phyloP scores from a whole-genome alignment of 169 alveolate species.

The Cryptosporidium canis region DNA sequence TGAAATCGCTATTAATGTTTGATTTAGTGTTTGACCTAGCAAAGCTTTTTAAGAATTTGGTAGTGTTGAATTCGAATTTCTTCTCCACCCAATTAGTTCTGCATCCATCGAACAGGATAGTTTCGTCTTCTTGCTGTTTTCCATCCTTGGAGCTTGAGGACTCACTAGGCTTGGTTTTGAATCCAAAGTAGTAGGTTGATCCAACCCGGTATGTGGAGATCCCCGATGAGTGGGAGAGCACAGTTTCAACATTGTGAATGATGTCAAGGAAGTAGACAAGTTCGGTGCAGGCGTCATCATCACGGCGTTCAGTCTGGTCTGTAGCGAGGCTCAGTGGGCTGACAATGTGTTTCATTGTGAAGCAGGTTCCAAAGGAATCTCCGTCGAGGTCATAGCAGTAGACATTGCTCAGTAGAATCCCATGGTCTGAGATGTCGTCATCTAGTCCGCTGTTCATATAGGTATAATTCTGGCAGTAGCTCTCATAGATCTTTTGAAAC shows the following conservation, averaged over 20 bases:
- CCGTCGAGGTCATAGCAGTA: conserved; percentile 64
- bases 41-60: conserved; percentile 16
- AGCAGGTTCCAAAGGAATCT: conserved; percentile 69
- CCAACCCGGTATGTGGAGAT: conserved; percentile 32
- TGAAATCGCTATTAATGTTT: background rate
- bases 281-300: background rate
- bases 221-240: conserved; percentile 45
- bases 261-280: conserved; percentile 24
- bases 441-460: background rate
- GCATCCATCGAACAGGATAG: conserved; percentile 38
- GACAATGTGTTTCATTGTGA: conserved; percentile 48
- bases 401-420: conserved; percentile 53
- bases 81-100: conserved; percentile 63
- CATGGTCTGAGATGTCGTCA: conserved; percentile 13
- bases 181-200: conserved; percentile 54
- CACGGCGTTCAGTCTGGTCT: background rate
- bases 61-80: conserved; percentile 36
- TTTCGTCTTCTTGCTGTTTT: background rate
- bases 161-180: background rate
- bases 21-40: background rate
- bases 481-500: conserved; percentile 30
- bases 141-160: background rate
- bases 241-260: conserved; percentile 67
- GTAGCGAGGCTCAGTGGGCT: conserved; percentile 15
- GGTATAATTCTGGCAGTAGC: conserved; percentile 36